Conservation (phyloP, 768 basidiomycete genomes). For the Tricholoma saponaceum region DNA sequence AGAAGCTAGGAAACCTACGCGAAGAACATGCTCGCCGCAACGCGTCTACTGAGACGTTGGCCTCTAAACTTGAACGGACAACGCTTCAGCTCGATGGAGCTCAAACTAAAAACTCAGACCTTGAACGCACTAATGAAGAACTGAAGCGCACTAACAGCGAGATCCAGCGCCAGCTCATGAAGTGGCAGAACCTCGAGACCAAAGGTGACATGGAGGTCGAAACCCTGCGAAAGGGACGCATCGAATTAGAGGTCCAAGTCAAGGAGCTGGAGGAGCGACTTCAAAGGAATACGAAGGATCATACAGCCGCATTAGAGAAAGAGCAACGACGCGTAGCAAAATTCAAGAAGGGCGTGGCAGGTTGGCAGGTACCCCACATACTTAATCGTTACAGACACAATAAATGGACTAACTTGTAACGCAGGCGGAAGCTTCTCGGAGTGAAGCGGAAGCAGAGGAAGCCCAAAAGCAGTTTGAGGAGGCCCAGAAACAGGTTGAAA, state of each 20-base stretch:
- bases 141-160: conserved; percentile 51
- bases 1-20: conserved; percentile 36
- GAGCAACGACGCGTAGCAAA: conserved; percentile 38
- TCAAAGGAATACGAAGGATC: conserved; percentile 31
- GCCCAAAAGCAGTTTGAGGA: conserved; percentile 30
- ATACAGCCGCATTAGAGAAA: conserved; percentile 35
- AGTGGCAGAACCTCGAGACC: conserved; percentile 66
- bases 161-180: conserved; percentile 59
- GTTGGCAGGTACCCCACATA: conserved; percentile 39
- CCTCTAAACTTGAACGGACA: conserved; percentile 53
- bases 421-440: conserved; percentile 36
- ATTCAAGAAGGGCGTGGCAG: conserved; percentile 33
- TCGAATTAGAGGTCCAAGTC: conserved; percentile 53
- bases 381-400: background rate
- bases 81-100: conserved; percentile 56
- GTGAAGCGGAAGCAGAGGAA: conserved; percentile 32
- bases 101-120: conserved; percentile 45
- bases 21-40: conserved; percentile 48
- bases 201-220: conserved; percentile 60
- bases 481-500: conserved; percentile 38
- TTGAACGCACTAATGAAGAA: conserved; percentile 55
- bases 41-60: conserved; percentile 38
- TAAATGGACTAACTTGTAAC: background rate
- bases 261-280: conserved; percentile 39
- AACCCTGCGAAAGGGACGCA: conserved; percentile 45